phyloP scores from a whole-genome alignment of 306 rosid genomes.

The Sesbania bispinosa region DNA sequence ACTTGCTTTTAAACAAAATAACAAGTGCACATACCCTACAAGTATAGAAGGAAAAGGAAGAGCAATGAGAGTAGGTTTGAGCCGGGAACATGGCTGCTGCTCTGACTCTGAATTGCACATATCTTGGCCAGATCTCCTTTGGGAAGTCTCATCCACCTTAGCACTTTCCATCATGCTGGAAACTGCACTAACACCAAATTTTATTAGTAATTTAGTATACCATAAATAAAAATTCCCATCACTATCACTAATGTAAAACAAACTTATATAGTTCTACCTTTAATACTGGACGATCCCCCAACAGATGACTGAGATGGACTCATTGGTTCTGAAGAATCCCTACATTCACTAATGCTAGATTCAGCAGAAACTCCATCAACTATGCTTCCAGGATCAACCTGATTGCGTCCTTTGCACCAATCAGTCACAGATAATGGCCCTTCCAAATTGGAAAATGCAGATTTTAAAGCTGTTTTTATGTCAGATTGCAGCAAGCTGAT shows the following conservation, averaged over 20 bases:
- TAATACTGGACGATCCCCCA: conserved; percentile 73
- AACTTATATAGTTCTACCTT: conserved; percentile 60
- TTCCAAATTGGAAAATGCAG: conserved; percentile 82
- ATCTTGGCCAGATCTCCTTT: conserved; percentile 82
- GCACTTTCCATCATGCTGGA: conserved; percentile 57
- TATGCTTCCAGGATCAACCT: conserved; percentile 56
- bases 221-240: no score
- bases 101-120: conserved; percentile 70
- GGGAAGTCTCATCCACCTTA: conserved; percentile 75
- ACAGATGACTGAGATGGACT: conserved; percentile 89
- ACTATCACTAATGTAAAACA: conserved; percentile 9
- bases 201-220: no score
- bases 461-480: conserved; percentile 85
- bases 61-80: conserved; percentile 75
- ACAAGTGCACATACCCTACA: conserved; percentile 68
- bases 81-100: conserved; percentile 56
- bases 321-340: conserved; percentile 87
- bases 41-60: conserved; percentile 91
- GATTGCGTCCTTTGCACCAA: conserved; percentile 97
- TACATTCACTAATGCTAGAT: conserved; percentile 71
- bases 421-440: conserved; percentile 88
- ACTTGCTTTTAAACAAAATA: not conserved
- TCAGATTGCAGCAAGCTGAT: conserved; percentile 92
- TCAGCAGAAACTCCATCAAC: conserved; percentile 87
- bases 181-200: conserved; percentile 37